A percentile compares a stretch with the other conserved stretches of the same genome.
Evolutionary conservation across 768 basidiomycete species (phyloP).

Genomic region (Collybia sp.): DNA sequence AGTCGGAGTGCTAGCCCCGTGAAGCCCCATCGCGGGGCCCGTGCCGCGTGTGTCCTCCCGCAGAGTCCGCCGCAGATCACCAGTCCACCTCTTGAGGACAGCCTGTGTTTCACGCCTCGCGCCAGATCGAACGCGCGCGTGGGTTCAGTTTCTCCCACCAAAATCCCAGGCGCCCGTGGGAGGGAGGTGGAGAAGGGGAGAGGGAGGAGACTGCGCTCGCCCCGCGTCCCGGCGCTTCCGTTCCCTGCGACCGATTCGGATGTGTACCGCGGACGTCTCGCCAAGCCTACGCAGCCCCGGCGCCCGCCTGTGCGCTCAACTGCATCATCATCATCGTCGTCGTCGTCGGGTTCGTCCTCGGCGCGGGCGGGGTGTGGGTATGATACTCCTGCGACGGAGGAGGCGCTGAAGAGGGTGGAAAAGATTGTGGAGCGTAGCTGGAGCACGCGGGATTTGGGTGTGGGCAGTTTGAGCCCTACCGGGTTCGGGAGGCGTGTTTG

Average conservation of each 20-base stretch:
- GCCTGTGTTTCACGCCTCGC: slow-evolving; percentile 48
- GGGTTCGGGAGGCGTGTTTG: slow-evolving; percentile 13
- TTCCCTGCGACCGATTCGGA: slow-evolving; percentile 6
- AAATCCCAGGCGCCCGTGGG: background rate
- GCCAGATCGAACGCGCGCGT: slow-evolving; percentile 4
- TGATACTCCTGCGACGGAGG: slow-evolving; percentile 14
- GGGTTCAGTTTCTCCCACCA: background rate
- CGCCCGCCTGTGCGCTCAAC: too few species aligned
- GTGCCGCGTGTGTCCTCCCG: slow-evolving; percentile 30
- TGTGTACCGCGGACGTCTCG: slow-evolving; percentile 3
- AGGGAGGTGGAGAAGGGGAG: background rate
- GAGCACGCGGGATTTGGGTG: slow-evolving; percentile 18
- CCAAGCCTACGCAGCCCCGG: background rate
- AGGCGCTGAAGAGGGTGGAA: slow-evolving; percentile 25
- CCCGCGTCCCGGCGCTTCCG: background rate
- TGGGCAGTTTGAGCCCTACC: slow-evolving; percentile 16
- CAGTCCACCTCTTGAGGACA: slow-evolving; percentile 51
- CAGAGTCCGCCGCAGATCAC: slow-evolving; percentile 52
- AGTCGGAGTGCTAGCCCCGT: background rate
- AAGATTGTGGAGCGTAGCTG: slow-evolving; percentile 27
- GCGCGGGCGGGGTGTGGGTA: background rate
- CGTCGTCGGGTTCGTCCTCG: background rate
- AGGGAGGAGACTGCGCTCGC: background rate
- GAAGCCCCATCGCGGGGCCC: background rate
- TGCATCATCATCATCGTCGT: background rate